These are phyloP conservation scores for Symmetrospora coprosmae DNA, from an alignment of 768 basidiomycete genomes.

Conservation along the genomic window DNA sequence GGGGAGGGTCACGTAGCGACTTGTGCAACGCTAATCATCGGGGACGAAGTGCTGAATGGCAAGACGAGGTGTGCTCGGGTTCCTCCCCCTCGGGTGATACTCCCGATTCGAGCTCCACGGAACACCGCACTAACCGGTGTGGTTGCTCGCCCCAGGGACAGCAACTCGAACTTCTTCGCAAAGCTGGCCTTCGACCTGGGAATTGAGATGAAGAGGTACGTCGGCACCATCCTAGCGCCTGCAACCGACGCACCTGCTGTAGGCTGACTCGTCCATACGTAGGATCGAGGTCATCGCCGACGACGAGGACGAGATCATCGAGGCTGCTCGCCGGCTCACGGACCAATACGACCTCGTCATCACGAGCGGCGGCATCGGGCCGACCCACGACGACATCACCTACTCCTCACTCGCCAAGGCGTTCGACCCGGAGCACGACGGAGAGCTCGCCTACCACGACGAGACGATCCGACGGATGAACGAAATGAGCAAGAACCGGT, in stretches of 20 bases:
- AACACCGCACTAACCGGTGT: too few species aligned
- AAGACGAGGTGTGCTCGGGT: slow-evolving; percentile 45
- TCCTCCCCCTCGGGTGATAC: background rate
- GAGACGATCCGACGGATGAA: slow-evolving; percentile 66
- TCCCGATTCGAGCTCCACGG: background rate
- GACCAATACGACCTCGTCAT: slow-evolving; percentile 74
- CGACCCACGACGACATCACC: slow-evolving; percentile 66
- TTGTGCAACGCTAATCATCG: slow-evolving; percentile 39
- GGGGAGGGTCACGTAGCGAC: too few species aligned
- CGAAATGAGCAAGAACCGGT: slow-evolving; percentile 47
- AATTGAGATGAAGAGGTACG: slow-evolving; percentile 50
- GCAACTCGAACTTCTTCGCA: slow-evolving; percentile 68
- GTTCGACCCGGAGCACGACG: slow-evolving; percentile 48
- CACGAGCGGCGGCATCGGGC: slow-evolving; percentile 80
- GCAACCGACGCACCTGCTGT: background rate
- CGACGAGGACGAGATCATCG: slow-evolving; percentile 74
- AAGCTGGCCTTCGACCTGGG: slow-evolving; percentile 79
- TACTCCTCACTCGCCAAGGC: slow-evolving; percentile 54
- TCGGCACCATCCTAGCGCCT: background rate
- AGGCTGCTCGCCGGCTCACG: slow-evolving; percentile 71
- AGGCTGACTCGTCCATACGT: slow-evolving; percentile 35
- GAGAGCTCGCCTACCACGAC: slow-evolving; percentile 50
- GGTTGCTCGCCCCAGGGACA: too few species aligned
- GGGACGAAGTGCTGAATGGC: slow-evolving; percentile 69
- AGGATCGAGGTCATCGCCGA: slow-evolving; percentile 76